Base-by-base conservation (phyloP, 108 stramenopile species). In the Fistulifera pelliculosa region DNA sequence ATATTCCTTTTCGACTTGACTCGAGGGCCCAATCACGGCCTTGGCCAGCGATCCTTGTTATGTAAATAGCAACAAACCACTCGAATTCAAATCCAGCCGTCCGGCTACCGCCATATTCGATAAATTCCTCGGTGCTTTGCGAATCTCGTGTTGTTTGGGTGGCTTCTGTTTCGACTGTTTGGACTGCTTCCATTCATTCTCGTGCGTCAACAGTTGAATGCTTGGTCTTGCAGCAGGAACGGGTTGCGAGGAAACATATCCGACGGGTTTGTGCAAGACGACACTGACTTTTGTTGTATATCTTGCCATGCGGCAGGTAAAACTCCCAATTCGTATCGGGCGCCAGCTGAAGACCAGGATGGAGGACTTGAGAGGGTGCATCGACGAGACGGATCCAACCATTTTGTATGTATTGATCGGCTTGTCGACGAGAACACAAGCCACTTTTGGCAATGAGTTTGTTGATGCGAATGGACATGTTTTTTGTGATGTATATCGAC, bases 221-320 rank as follows among this genome's bases (percentile, higher is more conserved):
- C 81, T 81, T 17, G 64, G 60, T 35, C 60, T 62, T 23, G 76
- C 64, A 13, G 58, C 60, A 43, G 69, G 57, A 42, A 86, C 84
- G 24, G 83, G 77, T 57, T 88, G 86, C 17, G 73, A 75, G 1
- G 79, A 79, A 0, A 93, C 85, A 60, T 77, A 84, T 23, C 85
- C 86, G 8, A 64, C n/a, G 0, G 90, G 90, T 56, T 93, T 93
- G 71, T 93, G 70, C 54, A 93, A 45, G 17, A 93, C 69, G 8
- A 93, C 58, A 0, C 86, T 71, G 10, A 45, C 45, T 42, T 42
- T 18, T 73, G 52, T 17, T 21, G 27, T 21, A 68, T 26, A 18
- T 19, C 26, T 6, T 23, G 27, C 15, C 8, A 11, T 38, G 28
- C 58, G 25, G 27, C 11, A 1, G 26, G 17, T 13, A 45, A 47